Base-by-base conservation (phyloP, 2,329 filamentous ascomycete genomes). In the Aspergillus unguis region DNA sequence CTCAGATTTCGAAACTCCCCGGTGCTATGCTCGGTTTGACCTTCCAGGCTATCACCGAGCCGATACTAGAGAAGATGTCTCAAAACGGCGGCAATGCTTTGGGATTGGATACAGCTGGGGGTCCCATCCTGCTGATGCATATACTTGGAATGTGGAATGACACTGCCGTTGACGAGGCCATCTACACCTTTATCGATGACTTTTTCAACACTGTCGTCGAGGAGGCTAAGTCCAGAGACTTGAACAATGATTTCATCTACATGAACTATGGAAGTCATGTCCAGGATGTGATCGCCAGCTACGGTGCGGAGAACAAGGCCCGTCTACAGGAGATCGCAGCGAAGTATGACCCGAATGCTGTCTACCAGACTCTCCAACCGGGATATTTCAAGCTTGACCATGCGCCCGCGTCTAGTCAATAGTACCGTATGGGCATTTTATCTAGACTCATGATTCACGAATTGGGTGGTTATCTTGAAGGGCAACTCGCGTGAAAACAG, bases 251-350 rank as follows among this genome's bases (percentile, higher is more conserved):
- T 6, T 56, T 48, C 17, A 54, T 76, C 26, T 79, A 78, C 57
- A 73, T 78, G 70, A 79, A 78, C 58, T 78, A 79, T 53, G 76
- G 76, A 5, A 68, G 67, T 48, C 65, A 68, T 61, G 73, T 65
- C 51, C 74, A 80, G 58, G 68, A 72, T 54, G 68, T 73, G 1
- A 59, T 79, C 36, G 52, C 61, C 4, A 69, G 71, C 31, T 80
- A 78, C 54, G 75, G 76, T 1, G 41, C 53, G n/a, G 60, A 53
- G 6, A 78, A 73, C 38, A 57, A 61, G 40, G 57, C 50, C 6
- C 54, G 57, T 29, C 50, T 78, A 58, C 57, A 63, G 50, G 53
- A 56, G 1, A 59, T 76, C 10, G 67, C 69, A 6, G 54, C 50
- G 17, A 68, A 64, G 50, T 77, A 76, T 53, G 75, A 78, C 60